Evolutionary conservation across 441 rosid species (phyloP), one percentile per base, ranked within the genome.

Genomic region (Arabidopsis hybrid): DNA sequence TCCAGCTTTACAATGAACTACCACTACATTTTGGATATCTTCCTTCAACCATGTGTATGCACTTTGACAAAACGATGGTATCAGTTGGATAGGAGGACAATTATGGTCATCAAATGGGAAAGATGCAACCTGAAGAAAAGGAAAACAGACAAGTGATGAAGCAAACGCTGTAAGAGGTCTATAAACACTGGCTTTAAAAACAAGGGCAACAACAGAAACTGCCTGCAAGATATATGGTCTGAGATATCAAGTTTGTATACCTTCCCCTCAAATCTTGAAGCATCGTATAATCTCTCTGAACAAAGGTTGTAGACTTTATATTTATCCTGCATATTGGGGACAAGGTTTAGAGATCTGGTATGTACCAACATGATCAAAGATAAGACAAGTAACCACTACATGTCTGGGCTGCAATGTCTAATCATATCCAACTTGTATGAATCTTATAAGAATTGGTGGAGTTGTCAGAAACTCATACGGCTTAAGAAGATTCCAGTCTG

Each of bases 21-120:
- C 98, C 74, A 88, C 96, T 43, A 90, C 96, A 78, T 92, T 92
- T 74, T 89, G 83, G 52, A 89, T 92, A 56, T 92, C 95, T 76
- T 87, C 95, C 77, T 91, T 91, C 87, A 92, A 68, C 98, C 98
- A 92, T 14, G 93, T 83, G 79, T 86, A 84, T 26, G 98, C 88
- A 80, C 97, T 91, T 85, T 79, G 88, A 83, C 97, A 92, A 84
- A 90, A 91, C 43, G 89, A 88, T 69, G 85, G 75, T 65, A 91
- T 83, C 34, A 92, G 84, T 50, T 89, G 93, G 66, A 91, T 76
- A 17, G 95, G 95, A 50, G 96, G 98, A 69, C 96, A 92, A 60
- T 89, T 92, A 81, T 90, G 98, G 78, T 92, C 96, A 81, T 82
- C 88, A 82, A 92, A 90, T 69, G 96, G 97, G 83, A 92, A 92